Percentiles rank a stretch among this genome's conserved stretches.
These are phyloP conservation scores for Misopates orontium DNA, from an alignment of 257 asterid species.

Conservation along the genomic window DNA sequence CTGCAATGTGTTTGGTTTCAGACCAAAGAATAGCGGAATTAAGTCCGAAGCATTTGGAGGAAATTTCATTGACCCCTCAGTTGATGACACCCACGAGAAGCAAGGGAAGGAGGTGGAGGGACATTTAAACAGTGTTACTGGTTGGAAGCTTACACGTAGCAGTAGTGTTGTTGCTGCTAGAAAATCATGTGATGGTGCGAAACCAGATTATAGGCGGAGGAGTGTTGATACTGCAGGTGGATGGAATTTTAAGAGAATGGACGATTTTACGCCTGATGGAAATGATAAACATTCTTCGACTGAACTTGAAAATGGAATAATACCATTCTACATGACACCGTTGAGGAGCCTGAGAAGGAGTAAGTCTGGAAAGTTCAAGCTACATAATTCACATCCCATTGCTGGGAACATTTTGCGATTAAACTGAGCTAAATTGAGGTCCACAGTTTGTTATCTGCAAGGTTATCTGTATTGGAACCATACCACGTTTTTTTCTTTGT, in stretches of 20 bases:
- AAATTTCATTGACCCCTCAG: constrained; percentile 34
- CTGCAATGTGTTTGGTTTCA: constrained; percentile 63
- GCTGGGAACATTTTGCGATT: constrained; percentile 48
- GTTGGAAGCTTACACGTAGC: constrained; percentile 60
- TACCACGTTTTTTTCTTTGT: constrained; percentile 22
- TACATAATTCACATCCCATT: constrained; percentile 40
- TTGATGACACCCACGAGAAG: constrained; percentile 34
- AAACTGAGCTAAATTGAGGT: constrained; percentile 44
- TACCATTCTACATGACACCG: constrained; percentile 82
- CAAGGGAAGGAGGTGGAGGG: constrained; percentile 36
- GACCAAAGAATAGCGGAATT: constrained; percentile 43
- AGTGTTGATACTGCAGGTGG: constrained; percentile 49
- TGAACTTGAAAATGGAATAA: constrained; percentile 43
- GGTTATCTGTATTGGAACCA: constrained; percentile 31
- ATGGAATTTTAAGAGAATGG: constrained; percentile 39
- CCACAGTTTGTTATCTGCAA: constrained; percentile 27
- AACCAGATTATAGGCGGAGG: constrained; percentile 48
- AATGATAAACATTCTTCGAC: constrained; percentile 37
- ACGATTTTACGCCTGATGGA: constrained; percentile 49
- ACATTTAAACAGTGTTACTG: constrained; percentile 30
- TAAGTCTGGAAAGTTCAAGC: constrained; percentile 47
- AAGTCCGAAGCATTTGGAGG: constrained; percentile 33
- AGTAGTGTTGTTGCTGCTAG: constrained; percentile 60
- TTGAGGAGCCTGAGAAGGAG: constrained; percentile 60
- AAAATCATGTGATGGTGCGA: constrained; percentile 48